Evolutionary conservation across 768 basidiomycete species (phyloP).

Genomic region (Asterophora parasitica): DNA sequence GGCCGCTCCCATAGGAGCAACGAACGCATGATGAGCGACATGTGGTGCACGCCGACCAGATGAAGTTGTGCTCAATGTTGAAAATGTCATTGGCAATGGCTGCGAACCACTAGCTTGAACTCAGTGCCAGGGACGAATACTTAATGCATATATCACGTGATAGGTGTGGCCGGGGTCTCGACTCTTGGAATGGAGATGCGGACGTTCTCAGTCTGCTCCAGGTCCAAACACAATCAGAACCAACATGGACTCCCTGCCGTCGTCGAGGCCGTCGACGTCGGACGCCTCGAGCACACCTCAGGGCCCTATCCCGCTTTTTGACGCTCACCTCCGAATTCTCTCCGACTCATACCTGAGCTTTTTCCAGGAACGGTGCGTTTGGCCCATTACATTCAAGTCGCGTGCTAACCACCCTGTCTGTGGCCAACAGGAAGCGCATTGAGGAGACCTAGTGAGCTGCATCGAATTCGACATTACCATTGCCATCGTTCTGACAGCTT

Average conservation of each 20-base stretch:
- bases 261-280: slow-evolving; percentile 37
- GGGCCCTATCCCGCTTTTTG: slow-evolving; percentile 68
- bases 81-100: too few species aligned
- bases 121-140: too few species aligned
- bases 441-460: slow-evolving; percentile 77
- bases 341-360: slow-evolving; percentile 77
- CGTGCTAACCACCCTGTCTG: slow-evolving; percentile 17
- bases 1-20: too few species aligned
- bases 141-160: slow-evolving; percentile 2
- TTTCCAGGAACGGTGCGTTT: slow-evolving; percentile 75
- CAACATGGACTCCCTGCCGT: slow-evolving; percentile 29
- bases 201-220: slow-evolving; percentile 10
- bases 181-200: slow-evolving; percentile 1
- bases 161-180: slow-evolving; percentile 10
- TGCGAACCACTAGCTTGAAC: too few species aligned
- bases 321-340: slow-evolving; percentile 62
- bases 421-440: slow-evolving; percentile 64
- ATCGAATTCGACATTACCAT: background rate
- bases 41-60: too few species aligned
- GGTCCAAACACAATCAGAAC: slow-evolving; percentile 6
- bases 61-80: too few species aligned
- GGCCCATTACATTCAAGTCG: slow-evolving; percentile 9
- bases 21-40: too few species aligned
- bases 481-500: slow-evolving; percentile 8
- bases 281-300: slow-evolving; percentile 28